phyloP scores from a whole-genome alignment of 2,329 filamentous ascomycete genomes.

The Teratosphaeria nubilosa region DNA sequence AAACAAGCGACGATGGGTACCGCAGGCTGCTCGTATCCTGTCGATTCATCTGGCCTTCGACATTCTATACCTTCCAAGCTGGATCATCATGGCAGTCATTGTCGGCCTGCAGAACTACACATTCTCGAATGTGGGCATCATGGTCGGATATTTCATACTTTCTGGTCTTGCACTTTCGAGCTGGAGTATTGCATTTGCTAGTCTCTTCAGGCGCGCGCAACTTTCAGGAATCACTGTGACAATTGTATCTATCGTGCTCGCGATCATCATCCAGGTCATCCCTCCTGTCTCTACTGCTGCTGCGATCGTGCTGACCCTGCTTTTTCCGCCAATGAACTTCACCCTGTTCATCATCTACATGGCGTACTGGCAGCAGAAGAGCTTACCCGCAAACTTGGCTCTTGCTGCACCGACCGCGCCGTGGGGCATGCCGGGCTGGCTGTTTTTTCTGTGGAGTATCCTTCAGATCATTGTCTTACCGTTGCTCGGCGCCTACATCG shows the following conservation, averaged over 20 bases:
- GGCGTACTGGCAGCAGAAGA: slow-evolving; percentile 62
- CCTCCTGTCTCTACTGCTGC: slow-evolving; percentile 51
- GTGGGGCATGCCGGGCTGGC: slow-evolving; percentile 62
- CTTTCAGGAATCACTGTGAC: slow-evolving; percentile 74
- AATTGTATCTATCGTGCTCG: slow-evolving; percentile 63
- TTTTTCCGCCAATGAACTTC: slow-evolving; percentile 84
- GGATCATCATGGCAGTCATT: slow-evolving; percentile 67
- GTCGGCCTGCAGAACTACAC: slow-evolving; percentile 50
- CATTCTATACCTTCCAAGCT: slow-evolving; percentile 68
- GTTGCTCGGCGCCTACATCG: slow-evolving; percentile 62
- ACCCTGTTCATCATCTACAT: slow-evolving; percentile 73
- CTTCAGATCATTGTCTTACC: slow-evolving; percentile 73
- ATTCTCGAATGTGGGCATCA: slow-evolving; percentile 32
- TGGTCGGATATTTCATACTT: slow-evolving; percentile 57
- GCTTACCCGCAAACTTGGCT: slow-evolving; percentile 50
- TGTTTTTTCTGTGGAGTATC: slow-evolving; percentile 66
- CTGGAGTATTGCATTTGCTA: slow-evolving; percentile 68
- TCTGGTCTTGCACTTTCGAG: slow-evolving; percentile 68
- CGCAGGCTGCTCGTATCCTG: slow-evolving; percentile 65
- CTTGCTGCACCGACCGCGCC: slow-evolving; percentile 45
- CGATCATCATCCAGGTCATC: slow-evolving; percentile 70
- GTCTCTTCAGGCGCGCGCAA: slow-evolving; percentile 80
- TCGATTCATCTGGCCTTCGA: slow-evolving; percentile 74
- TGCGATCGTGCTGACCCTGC: slow-evolving; percentile 58
- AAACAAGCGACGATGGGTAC: slow-evolving; percentile 61